Base-by-base conservation (phyloP, 768 basidiomycete genomes). In the Russula abietina region DNA sequence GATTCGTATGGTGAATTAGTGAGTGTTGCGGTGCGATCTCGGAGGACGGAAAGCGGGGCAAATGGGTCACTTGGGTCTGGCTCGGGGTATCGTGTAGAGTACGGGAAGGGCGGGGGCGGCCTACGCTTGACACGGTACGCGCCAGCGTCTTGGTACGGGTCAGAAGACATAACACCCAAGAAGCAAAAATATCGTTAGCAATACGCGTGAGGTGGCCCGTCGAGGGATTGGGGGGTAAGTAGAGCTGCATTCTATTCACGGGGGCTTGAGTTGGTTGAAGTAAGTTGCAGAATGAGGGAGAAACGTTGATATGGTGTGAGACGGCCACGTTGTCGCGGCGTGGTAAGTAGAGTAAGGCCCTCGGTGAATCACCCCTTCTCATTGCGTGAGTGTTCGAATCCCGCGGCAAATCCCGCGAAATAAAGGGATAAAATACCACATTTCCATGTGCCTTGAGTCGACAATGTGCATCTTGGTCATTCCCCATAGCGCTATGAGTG, bases 31-130 rank as follows among this genome's bases (percentile, higher is more conserved):
- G 59, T 65, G 59, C 86, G 80, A 63, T 78, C 81, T 55, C 88
- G 82, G 30, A 89, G 77, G 28, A 83, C 82, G 69, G 82, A 81
- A 48, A 89, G 80, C 0, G 88, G 82, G 6, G 84, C 87, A 65
- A 88, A 88, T 1, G 88, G 88, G 70, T 89, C 86, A 19, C 69
- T 70, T 24, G 86, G 86, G 73, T 89, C 88, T 33, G 86, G 86
- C 2, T 76, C 72, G 5, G 88, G 88, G 71, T 88, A 89, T 45
- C 82, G 77, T 57, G 77, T 69, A 11, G 80, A 77, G 67, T 79
- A 71, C 55, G 80, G 79, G 59, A 83, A 75, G 51, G 74, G 70
- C 7, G 85, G 86, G 3, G 83, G 75, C 6, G 83, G 85, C 69
- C 87, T 87, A 59, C 86, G 82, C 69, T 74, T 80, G 67, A 83